Base-by-base conservation (phyloP, 306 rosid genomes). In the Ceratonia siliqua region DNA sequence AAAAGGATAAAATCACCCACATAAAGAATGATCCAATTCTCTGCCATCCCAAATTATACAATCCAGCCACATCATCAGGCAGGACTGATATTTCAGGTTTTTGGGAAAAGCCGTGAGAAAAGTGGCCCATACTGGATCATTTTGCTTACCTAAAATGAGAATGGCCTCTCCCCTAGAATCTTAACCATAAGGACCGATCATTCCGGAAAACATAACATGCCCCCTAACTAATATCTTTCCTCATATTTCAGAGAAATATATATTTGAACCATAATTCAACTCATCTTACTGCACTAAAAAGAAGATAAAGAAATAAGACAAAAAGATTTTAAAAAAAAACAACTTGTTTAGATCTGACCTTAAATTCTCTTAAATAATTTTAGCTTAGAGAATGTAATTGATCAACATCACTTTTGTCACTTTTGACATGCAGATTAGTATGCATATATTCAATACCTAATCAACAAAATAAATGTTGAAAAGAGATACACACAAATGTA, bases 1-100 rank as follows among this genome's bases (percentile, higher is more conserved):
- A 25, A 22, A 10, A 32, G 10, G 43, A 25, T 27, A 68, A 30
- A 17, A 6, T 0, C 33, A 49, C 10, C 36, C 69, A 64, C 39
- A n/a, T 17, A 36, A 68, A 52, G 50, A 73, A 67, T 65, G 41
- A 68, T 80, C 36, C 41, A 42, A 50, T 67, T 38, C 22, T 67
- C 73, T 25, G 68, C 61, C 66, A 25, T 74, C 38, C 38, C 68
- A 21, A 73, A 38, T 18, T 67, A 41, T 58, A 48, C 46, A 70
- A 45, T 54, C 74, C 66, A 27, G 36, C 49, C 62, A 28, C 28
- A 22, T 36, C 53, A 71, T 35, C 68, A 12, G 50, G n/a, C n/a
- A n/a, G 43, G 55, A 76, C 59, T 22, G 14, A 62, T 33, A 45
- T 64, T 38, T 46, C 65, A 33, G 3, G 18, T 30, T 62, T 69